Evolutionary conservation across 169 alveolate genomes (phyloP).

Genomic region (Plasmodium gaboni): DNA sequence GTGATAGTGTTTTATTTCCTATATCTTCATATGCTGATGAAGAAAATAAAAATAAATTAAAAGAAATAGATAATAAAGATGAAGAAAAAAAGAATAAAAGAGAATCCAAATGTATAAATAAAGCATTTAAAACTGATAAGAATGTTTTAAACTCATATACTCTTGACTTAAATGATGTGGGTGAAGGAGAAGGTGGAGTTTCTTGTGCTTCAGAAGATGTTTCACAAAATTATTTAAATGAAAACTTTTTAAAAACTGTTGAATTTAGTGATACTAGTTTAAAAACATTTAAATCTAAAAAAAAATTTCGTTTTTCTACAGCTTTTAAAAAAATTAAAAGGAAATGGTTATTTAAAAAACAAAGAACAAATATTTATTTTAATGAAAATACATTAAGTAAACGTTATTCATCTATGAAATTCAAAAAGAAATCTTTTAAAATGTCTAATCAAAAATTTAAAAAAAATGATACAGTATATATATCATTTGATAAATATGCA

Average conservation of each 20-base stretch:
- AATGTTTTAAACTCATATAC: constrained; percentile 6
- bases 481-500: constrained; percentile 76
- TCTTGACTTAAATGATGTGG: constrained; percentile 28
- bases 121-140: background rate
- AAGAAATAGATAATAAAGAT: background rate
- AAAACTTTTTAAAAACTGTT: constrained; percentile 48
- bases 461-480: constrained; percentile 57
- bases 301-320: constrained; percentile 36
- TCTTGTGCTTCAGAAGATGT: constrained; percentile 47
- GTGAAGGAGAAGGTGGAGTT: background rate
- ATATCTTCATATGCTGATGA: constrained; percentile 42
- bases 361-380: constrained; percentile 24
- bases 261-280: constrained; percentile 74
- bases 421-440: constrained; percentile 7
- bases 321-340: constrained; percentile 42
- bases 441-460: background rate
- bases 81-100: background rate
- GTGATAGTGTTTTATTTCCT: constrained; percentile 62
- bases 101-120: background rate
- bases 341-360: constrained; percentile 33
- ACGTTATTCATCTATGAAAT: constrained; percentile 19
- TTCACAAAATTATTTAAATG: constrained; percentile 39
- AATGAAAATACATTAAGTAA: constrained; percentile 31
- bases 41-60: constrained; percentile 13
- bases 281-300: constrained; percentile 65